Percentiles rank a stretch among this genome's conserved stretches.
These are phyloP conservation scores for Vaccinium corymbosum DNA, from an alignment of 148 eudicot species.

Conservation along the genomic window DNA sequence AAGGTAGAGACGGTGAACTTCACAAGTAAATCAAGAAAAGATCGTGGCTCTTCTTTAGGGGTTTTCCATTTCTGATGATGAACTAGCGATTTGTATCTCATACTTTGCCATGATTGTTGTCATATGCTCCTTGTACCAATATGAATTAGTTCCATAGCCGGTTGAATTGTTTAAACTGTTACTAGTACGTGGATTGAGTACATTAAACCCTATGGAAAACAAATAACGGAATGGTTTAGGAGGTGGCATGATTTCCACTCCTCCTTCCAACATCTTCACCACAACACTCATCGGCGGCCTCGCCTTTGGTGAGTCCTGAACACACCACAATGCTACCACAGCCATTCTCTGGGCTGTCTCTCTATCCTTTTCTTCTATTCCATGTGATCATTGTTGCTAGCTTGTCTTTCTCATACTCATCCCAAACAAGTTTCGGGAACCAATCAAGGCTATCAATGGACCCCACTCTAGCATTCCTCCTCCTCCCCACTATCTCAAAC, in stretches of 20 bases:
- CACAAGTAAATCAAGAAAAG: not conserved
- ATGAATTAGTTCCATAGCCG: not conserved
- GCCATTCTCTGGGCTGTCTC: not conserved
- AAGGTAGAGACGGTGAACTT: not conserved
- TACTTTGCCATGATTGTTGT: not conserved
- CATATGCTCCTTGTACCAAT: not conserved
- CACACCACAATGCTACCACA: constrained; percentile 13
- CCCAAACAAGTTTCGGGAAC: constrained; percentile 1
- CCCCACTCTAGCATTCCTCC: not conserved
- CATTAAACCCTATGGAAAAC: not conserved
- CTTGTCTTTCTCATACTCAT: not conserved
- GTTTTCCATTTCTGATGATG: not conserved
- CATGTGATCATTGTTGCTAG: not conserved
- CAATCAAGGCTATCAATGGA: not conserved
- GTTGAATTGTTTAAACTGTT: not conserved
- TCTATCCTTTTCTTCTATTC: constrained; percentile 7
- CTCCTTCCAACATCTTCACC: constrained; percentile 15
- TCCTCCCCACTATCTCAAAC: constrained; percentile 15
- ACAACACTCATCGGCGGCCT: constrained; percentile 9
- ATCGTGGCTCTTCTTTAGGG: not conserved
- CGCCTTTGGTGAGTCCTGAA: constrained; percentile 10
- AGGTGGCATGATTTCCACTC: constrained; percentile 9
- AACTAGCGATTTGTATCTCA: constrained; percentile 1
- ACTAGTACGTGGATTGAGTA: not conserved
- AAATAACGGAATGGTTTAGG: not conserved